Evolutionary conservation across 208 protist species (phyloP).

Genomic region (Herpetomonas samuelpessoai): DNA sequence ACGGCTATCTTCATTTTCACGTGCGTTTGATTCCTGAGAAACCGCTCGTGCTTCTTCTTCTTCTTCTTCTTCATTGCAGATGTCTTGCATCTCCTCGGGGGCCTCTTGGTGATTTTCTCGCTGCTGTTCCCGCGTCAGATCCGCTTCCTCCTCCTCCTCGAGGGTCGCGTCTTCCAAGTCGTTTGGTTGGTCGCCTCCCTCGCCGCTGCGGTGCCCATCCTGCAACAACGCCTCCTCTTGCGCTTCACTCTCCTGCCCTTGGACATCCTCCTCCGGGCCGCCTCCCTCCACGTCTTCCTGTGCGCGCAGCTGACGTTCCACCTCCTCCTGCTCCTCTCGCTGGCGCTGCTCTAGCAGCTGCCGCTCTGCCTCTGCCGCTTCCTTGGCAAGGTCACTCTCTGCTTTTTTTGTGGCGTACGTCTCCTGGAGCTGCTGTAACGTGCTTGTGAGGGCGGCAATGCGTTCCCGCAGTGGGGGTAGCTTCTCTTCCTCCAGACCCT

Average conservation of each 20-base stretch:
- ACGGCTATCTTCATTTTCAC: too few species aligned
- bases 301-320: background rate
- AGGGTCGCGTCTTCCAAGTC: background rate
- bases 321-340: background rate
- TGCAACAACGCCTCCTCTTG: conserved; percentile 15
- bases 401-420: background rate
- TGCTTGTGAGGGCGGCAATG: conserved; percentile 7
- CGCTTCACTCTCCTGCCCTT: conserved; percentile 4
- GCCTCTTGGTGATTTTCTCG: conserved; percentile 3
- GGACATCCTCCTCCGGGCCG: too few species aligned
- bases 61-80: conserved; percentile 11
- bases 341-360: background rate
- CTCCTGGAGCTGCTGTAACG: conserved; percentile 5
- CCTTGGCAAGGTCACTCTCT: background rate
- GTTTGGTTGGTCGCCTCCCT: background rate
- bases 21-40: too few species aligned
- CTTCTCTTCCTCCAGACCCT: background rate
- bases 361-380: background rate
- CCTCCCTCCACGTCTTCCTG: background rate
- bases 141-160: background rate
- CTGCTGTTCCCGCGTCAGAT: background rate
- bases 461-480: conserved; percentile 8
- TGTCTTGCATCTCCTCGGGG: conserved; percentile 6
- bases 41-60: conserved; percentile 12
- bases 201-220: too few species aligned